Percentiles rank a stretch among this genome's conserved stretches.
These are phyloP conservation scores for Orbilia ellipsospora DNA, from an alignment of 2,329 filamentous ascomycete species.

Conservation along the genomic window DNA sequence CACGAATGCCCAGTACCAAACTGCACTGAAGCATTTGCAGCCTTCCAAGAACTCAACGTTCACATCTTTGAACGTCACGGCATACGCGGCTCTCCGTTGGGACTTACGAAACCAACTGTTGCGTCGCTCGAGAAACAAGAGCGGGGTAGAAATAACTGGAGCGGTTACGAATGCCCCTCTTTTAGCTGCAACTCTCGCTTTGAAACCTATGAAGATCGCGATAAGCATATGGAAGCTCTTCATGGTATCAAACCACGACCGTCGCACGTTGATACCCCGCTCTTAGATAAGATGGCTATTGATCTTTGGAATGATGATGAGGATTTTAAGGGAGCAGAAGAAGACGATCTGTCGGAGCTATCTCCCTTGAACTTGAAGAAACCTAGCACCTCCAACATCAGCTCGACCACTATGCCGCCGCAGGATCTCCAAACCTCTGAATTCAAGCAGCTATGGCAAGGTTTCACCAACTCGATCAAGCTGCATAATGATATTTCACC, in stretches of 20 bases:
- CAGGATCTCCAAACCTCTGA: conserved; percentile 22
- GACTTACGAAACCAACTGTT: conserved; percentile 18
- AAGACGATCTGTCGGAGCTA: not conserved
- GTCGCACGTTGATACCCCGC: not conserved
- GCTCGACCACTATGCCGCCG: not conserved
- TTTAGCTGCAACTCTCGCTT: conserved; percentile 37
- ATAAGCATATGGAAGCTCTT: conserved; percentile 23
- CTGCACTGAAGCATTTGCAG: conserved; percentile 33
- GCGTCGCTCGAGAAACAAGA: not conserved
- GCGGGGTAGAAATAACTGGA: conserved; percentile 4
- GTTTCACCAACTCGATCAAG: conserved; percentile 35
- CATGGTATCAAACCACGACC: conserved; percentile 20
- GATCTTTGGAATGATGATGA: conserved; percentile 2
- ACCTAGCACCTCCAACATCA: not conserved
- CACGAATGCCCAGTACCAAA: conserved; percentile 34
- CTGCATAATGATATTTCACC: conserved; percentile 41
- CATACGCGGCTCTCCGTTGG: conserved; percentile 31
- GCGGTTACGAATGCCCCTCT: conserved; percentile 21
- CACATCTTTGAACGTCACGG: conserved; percentile 44
- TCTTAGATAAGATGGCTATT: conserved; percentile 7
- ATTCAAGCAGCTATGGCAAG: conserved; percentile 42
- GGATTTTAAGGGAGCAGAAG: not conserved
- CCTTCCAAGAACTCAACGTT: conserved; percentile 42
- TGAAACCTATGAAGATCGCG: conserved; percentile 28
- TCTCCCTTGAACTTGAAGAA: conserved; percentile 3